phyloP scores from a whole-genome alignment of 2,329 filamentous ascomycete genomes.

The Fusarium algeriense region DNA sequence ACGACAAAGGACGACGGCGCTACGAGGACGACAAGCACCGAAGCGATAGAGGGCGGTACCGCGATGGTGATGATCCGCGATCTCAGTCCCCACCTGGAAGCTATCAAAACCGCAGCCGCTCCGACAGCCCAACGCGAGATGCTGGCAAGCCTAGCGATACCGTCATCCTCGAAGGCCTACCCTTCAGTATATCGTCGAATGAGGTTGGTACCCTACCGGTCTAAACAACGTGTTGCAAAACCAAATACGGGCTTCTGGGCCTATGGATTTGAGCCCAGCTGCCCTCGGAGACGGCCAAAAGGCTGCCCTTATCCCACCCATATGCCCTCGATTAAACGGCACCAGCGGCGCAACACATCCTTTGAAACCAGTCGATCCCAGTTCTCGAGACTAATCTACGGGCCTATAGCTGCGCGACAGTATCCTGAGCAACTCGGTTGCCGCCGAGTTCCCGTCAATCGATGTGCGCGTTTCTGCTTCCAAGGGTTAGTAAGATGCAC shows the following conservation, averaged over 20 bases:
- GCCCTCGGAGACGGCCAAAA: conserved; percentile 8
- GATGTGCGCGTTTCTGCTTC: conserved; percentile 56
- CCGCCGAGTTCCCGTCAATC: conserved; percentile 53
- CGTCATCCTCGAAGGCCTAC: conserved; percentile 67
- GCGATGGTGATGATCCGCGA: conserved; percentile 36
- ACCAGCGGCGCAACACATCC: conserved; percentile 16
- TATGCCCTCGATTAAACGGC: conserved; percentile 12
- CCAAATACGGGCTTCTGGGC: conserved; percentile 16
- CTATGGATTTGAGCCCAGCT: conserved; percentile 20
- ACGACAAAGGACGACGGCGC: conserved; percentile 39
- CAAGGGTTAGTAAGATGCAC: conserved; percentile 45
- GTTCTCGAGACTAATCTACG: conserved; percentile 46
- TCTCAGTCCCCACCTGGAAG: conserved; percentile 47
- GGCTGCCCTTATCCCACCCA: conserved; percentile 1
- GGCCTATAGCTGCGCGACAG: conserved; percentile 53
- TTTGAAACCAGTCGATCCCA: conserved; percentile 25
- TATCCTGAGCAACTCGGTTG: conserved; percentile 51
- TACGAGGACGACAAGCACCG: conserved; percentile 38
- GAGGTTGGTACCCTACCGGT: conserved; percentile 59
- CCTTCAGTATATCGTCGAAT: conserved; percentile 61
- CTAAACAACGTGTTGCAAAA: conserved; percentile 26
- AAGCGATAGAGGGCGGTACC: conserved; percentile 35
- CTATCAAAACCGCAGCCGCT: conserved; percentile 50
- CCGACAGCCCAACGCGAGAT: conserved; percentile 53
- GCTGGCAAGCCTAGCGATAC: conserved; percentile 62